A percentile compares a stretch with the other conserved stretches of the same genome.
phyloP scores from a whole-genome alignment of 177 flowering plant species.

The Vitis hybrid region DNA sequence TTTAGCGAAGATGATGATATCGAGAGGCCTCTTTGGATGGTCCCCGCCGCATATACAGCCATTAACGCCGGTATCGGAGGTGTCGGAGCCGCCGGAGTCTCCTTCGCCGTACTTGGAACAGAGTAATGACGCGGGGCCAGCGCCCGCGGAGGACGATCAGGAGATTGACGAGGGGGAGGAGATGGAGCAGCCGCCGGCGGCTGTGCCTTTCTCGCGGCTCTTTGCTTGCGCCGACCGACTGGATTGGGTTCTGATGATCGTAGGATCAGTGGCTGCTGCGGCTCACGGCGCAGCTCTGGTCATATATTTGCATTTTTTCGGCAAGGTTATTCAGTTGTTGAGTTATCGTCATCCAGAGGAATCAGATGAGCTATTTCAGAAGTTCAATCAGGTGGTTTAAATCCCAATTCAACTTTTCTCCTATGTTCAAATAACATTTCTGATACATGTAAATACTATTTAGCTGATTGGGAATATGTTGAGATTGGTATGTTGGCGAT shows the following conservation, averaged over 20 bases:
- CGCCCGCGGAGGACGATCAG: slow-evolving; percentile 56
- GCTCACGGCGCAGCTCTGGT: slow-evolving; percentile 95
- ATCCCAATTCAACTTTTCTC: too few relatives aligned
- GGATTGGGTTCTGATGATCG: slow-evolving; percentile 85
- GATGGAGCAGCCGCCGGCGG: slow-evolving; percentile 92
- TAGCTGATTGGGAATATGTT: not conserved
- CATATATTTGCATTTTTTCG: slow-evolving; percentile 92
- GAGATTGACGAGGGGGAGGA: slow-evolving; percentile 77
- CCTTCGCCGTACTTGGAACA: slow-evolving; percentile 91
- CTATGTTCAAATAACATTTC: too few relatives aligned
- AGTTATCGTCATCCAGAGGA: too few relatives aligned
- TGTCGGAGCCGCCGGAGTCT: slow-evolving; percentile 99
- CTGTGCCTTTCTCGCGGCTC: slow-evolving; percentile 83
- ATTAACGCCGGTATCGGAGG: slow-evolving; percentile 96
- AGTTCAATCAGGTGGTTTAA: too few relatives aligned
- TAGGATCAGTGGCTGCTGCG: slow-evolving; percentile 93
- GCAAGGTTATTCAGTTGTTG: slow-evolving; percentile 72
- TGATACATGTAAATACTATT: too few relatives aligned
- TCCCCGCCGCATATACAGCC: slow-evolving; percentile 99
- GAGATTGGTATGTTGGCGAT: too few relatives aligned
- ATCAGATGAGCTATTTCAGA: too few relatives aligned
- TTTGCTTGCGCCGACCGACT: slow-evolving; percentile 89
- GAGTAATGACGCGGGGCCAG: slow-evolving; percentile 40
- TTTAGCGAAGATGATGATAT: slow-evolving; percentile 62
- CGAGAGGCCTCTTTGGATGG: slow-evolving; percentile 96